Conservation (phyloP, 2,329 filamentous ascomycete genomes). For the Chrysoporthe deuterocubensis region DNA sequence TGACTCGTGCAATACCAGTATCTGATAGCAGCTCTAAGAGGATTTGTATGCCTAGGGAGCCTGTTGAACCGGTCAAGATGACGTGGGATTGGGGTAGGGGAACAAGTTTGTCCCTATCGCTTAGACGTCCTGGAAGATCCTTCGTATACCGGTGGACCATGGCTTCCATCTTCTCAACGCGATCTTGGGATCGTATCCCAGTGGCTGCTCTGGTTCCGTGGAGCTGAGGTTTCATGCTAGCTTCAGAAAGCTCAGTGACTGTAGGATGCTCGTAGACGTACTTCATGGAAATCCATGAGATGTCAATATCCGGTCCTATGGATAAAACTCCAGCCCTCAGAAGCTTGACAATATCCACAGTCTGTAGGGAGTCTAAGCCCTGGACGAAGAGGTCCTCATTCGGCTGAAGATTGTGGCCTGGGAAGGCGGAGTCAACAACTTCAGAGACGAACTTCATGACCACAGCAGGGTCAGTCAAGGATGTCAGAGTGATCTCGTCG, state of each 20-base stretch:
- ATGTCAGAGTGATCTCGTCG: slow-evolving; percentile 8
- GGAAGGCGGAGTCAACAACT: slow-evolving; percentile 22
- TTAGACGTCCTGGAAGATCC: background rate
- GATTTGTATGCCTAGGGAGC: slow-evolving; percentile 40
- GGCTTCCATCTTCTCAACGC: slow-evolving; percentile 13
- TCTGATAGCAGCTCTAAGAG: slow-evolving; percentile 36
- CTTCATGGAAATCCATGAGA: slow-evolving; percentile 23
- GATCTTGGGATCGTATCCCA: background rate
- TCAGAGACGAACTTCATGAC: slow-evolving; percentile 20
- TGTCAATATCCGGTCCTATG: background rate
- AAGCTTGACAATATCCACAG: slow-evolving; percentile 28
- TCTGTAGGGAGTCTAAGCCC: slow-evolving; percentile 31
- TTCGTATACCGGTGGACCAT: slow-evolving; percentile 3
- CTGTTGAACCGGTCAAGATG: slow-evolving; percentile 41
- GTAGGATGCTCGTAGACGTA: slow-evolving; percentile 30
- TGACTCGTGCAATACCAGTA: slow-evolving; percentile 34
- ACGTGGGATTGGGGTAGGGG: slow-evolving; percentile 30
- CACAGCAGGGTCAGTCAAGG: background rate
- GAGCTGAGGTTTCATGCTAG: background rate
- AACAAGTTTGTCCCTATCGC: slow-evolving; percentile 6
- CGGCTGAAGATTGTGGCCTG: slow-evolving; percentile 9
- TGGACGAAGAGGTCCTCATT: slow-evolving; percentile 29
- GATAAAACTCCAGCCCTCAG: slow-evolving; percentile 25
- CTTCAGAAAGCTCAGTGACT: slow-evolving; percentile 23
- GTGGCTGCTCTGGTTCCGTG: background rate